A percentile compares a stretch with the other conserved stretches of the same genome.
phyloP scores from a whole-genome alignment of 2,329 filamentous ascomycete genomes.

The Calonectria pauciramosa region DNA sequence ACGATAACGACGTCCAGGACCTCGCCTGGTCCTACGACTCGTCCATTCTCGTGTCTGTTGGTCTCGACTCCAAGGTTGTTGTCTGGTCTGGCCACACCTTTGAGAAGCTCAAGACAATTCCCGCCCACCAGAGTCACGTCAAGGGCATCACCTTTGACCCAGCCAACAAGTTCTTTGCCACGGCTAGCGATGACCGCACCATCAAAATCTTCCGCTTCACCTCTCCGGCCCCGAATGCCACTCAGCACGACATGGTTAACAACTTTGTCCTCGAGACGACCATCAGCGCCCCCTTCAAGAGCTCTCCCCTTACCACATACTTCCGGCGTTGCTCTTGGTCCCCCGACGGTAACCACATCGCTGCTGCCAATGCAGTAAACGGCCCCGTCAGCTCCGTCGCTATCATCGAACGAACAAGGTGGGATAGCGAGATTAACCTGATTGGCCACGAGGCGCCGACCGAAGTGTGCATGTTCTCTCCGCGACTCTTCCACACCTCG shows the following conservation, averaged over 20 bases:
- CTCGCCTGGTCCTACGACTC: constrained; percentile 97
- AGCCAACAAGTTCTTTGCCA: constrained; percentile 99
- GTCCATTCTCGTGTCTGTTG: constrained; percentile 94
- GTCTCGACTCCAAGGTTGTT: constrained; percentile 96
- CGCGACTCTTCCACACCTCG: constrained; percentile 84
- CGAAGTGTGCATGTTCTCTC: constrained; percentile 97
- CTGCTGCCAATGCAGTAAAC: constrained; percentile 96
- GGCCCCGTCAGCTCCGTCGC: constrained; percentile 97
- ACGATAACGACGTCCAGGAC: constrained; percentile 99
- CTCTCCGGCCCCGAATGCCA: constrained; percentile 90
- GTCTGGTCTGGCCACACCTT: constrained; percentile 99
- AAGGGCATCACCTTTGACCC: constrained; percentile 99
- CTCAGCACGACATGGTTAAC: constrained; percentile 93
- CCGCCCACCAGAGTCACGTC: constrained; percentile 96
- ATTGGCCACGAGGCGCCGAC: constrained; percentile 98
- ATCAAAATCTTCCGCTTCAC: constrained; percentile 98
- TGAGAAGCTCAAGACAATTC: constrained; percentile 94
- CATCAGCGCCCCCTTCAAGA: constrained; percentile 87
- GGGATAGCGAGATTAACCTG: constrained; percentile 97
- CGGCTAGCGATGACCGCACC: constrained; percentile 94
- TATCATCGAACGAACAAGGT: constrained; percentile 90
- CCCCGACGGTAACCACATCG: constrained; percentile 96
- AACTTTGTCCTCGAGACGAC: constrained; percentile 97
- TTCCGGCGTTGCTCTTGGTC: constrained; percentile 98
- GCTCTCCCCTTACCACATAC: constrained; percentile 95